phyloP scores from a whole-genome alignment of 2,329 filamentous ascomycete genomes.

The Botrytis fabae region DNA sequence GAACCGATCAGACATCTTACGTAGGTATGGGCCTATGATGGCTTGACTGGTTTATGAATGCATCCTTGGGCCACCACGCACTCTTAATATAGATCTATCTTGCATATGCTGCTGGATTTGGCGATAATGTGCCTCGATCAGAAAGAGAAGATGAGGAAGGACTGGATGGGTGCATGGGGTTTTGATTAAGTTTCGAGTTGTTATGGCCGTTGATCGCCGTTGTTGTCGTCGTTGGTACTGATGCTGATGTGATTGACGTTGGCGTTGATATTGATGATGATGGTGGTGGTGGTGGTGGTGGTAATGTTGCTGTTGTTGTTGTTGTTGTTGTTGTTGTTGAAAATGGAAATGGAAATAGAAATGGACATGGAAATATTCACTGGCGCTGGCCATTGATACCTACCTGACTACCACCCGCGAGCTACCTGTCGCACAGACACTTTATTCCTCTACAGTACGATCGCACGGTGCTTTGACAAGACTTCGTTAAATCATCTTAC shows the following conservation, averaged over 20 bases:
- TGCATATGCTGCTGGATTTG: background rate
- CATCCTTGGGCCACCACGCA: background rate
- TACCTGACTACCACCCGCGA: background rate
- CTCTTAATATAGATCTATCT: background rate
- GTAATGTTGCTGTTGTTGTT: fast-evolving
- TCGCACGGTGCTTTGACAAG: background rate
- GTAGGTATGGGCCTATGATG: background rate
- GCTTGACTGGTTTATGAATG: background rate
- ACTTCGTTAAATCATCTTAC: background rate
- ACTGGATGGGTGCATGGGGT: background rate
- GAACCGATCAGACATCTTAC: background rate
- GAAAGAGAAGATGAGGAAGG: background rate
- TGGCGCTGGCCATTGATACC: background rate
- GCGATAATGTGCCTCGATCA: background rate
- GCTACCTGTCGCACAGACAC: background rate
- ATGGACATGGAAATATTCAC: background rate
- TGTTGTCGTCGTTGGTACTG: background rate
- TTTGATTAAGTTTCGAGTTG: background rate
- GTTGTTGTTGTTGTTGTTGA: background rate
- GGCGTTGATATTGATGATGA: background rate
- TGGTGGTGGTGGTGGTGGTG: background rate
- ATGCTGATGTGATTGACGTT: background rate
- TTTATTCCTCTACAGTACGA: background rate
- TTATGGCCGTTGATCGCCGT: background rate
- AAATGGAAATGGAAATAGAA: background rate